Base-by-base conservation (phyloP, 2,329 filamentous ascomycete species). In the Fusarium longipes region DNA sequence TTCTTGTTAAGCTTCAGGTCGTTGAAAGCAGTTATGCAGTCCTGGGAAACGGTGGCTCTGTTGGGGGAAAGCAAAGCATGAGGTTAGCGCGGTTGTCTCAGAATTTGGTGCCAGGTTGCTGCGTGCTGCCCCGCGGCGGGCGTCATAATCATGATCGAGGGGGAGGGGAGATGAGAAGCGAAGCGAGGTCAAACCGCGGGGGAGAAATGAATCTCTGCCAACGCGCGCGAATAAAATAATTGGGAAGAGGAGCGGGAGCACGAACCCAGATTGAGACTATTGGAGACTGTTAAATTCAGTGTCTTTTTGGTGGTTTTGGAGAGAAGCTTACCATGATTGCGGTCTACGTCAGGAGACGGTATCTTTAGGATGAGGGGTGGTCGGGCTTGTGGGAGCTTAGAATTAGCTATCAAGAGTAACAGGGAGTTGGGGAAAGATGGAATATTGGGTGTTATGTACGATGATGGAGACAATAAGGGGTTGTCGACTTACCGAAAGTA, bases 1-100 rank as follows among this genome's bases (percentile, higher is more conserved):
- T 88, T 89, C 82, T 93, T 93, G 81, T 82, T 85, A 73, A 93
- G 89, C 88, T 95, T 95, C 71, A 95, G 87, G 73, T 94, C 90
- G 81, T 94, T 93, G 87, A 90, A 95, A 63, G 83, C 80, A 71
- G 79, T 78, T 78, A 88, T 87, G 86, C 91, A 93, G 62, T 94
- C 91, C 77, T 87, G 85, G 70, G 86, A 82, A 75, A 93, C 89
- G 78, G 85, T 85, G 73, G 91, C 91, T 86, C 91, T 93, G 80
- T 45, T 48, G 32, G 33, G 27, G 10, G 11, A 50, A 57, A 57
- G 59, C 44, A 59, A 55, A 47, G 18, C 47, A 45, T 30, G 27
- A 54, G 35, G 71, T 76, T 72, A 77, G 75, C 70, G 67, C 52
- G 48, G 35, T 20, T 57, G 59, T 66, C 62, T 66, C 57, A 65